A percentile compares a stretch with the other conserved stretches of the same genome.
These are phyloP conservation scores for Phytopythium chamaehyphon DNA, from an alignment of 352 stramenopile species.

Conservation along the genomic window DNA sequence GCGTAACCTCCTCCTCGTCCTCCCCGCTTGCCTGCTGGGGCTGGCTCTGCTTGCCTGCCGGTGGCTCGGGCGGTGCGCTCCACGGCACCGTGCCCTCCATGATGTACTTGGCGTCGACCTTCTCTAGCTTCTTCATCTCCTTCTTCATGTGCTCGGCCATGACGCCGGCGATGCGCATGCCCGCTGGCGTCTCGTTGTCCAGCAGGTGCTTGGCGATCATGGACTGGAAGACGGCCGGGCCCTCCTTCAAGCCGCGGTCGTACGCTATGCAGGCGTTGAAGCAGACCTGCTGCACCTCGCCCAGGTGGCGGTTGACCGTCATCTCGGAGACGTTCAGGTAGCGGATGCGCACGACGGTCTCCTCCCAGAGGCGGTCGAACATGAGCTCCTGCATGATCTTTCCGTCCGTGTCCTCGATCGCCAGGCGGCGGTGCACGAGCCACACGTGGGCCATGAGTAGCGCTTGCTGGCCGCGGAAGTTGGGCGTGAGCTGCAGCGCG, in stretches of 20 bases:
- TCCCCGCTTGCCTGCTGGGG: conserved; percentile 11
- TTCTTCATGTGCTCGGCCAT: conserved; percentile 73
- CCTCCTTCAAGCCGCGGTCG: conserved; percentile 84
- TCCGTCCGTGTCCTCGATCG: conserved; percentile 70
- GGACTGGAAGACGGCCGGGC: conserved; percentile 42
- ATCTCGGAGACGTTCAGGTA: conserved; percentile 92
- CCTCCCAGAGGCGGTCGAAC: conserved; percentile 96
- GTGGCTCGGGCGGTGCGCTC: conserved; percentile 28
- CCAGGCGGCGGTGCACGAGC: conserved; percentile 93
- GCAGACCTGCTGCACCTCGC: conserved; percentile 94
- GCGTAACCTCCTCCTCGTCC: conserved; percentile 54
- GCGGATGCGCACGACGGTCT: conserved; percentile 92
- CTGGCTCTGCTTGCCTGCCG: conserved; percentile 13
- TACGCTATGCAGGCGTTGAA: conserved; percentile 95
- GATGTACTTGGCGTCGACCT: conserved; percentile 66
- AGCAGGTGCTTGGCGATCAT: conserved; percentile 73
- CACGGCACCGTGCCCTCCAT: conserved; percentile 75
- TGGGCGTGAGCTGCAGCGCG: conserved; percentile 53
- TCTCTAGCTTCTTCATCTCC: conserved; percentile 79
- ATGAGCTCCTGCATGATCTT: conserved; percentile 93
- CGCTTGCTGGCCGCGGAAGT: conserved; percentile 92
- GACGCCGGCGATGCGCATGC: conserved; percentile 53
- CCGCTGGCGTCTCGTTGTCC: conserved; percentile 55
- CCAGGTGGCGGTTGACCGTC: conserved; percentile 95
- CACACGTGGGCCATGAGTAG: conserved; percentile 95